Base-by-base conservation (phyloP, 345 rosid genomes). In the Excoecaria agallocha region DNA sequence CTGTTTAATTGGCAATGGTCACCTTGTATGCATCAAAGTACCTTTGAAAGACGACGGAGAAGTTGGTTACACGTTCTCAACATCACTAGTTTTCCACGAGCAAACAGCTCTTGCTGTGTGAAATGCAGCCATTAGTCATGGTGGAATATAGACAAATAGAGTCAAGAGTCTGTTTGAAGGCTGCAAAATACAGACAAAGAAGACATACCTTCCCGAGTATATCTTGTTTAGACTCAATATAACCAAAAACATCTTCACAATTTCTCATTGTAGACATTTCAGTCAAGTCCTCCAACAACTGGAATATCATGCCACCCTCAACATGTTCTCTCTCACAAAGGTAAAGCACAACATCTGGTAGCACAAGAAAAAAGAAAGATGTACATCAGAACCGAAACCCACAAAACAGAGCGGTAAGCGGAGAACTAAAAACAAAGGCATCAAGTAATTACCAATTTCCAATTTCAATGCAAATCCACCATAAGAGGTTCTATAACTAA, bases 51-150 rank as follows among this genome's bases (percentile, higher is more conserved):
- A 67, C 99, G 93, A 65, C 99, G 97, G 72, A 95, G 98, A 81
- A 95, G 99, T 86, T 95, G 99, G 85, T 95, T 95, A 82, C 98
- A 95, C 16, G 98, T 95, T 81, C 99, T 91, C 91, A 95, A 83
- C 98, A 95, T 95, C 59, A 95, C 99, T 78, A 95, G 97, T 80
- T 95, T 91, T 75, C 99, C 99, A 51, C 99, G 98, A 72, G 99
- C 97, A 88, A 95, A 95, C 56, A 95, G 93, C 83, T 95, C 99
- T 91, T 91, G 97, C 99, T 93, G 84, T 73, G 59, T 19, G 38
- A 50, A 73, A 75, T 10, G 45, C 37, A 59, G 39, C 55, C 70
- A 68, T 16, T 20, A 76, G 71, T 64, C 62, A 43, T 6, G 43
- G 62, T 51, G 66, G 39, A 65, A 67, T 43, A 74, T 49, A 19